These are phyloP conservation scores for Syzygium aromaticum DNA, from an alignment of 345 rosid genomes.

Conservation along the genomic window DNA sequence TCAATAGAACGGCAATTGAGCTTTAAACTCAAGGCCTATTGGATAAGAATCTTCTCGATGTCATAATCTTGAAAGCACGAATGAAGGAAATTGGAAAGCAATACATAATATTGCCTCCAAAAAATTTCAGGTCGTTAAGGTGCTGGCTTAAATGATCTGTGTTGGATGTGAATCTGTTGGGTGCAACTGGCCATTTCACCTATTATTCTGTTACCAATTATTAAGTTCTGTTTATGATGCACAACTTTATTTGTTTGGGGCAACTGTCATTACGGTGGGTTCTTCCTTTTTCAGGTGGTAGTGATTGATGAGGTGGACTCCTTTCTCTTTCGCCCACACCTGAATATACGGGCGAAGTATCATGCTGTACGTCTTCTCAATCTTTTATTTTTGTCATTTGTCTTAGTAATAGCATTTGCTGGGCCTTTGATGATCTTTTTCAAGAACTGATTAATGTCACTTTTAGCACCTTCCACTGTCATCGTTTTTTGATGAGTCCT, in stretches of 20 bases:
- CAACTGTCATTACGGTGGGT: neutral
- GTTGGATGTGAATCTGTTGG: neutral
- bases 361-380: conserved; percentile 57
- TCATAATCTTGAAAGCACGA: neutral
- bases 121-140: neutral
- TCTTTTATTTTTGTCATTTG: neutral
- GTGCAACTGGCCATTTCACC: neutral
- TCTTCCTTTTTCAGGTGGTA: conserved; percentile 49
- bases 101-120: neutral
- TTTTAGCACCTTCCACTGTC: neutral
- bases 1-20: neutral
- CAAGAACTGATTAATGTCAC: neutral
- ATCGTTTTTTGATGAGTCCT: neutral
- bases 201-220: neutral
- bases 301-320: conserved; percentile 90
- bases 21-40: neutral
- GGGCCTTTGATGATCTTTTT: neutral
- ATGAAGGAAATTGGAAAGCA: neutral
- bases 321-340: conserved; percentile 85
- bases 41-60: neutral
- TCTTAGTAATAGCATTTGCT: neutral
- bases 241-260: neutral
- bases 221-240: neutral
- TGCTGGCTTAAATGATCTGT: neutral
- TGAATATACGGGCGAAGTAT: conserved; percentile 78